Base-by-base conservation (phyloP, 129 eudicot genomes). In the Ambrosia trifida region DNA sequence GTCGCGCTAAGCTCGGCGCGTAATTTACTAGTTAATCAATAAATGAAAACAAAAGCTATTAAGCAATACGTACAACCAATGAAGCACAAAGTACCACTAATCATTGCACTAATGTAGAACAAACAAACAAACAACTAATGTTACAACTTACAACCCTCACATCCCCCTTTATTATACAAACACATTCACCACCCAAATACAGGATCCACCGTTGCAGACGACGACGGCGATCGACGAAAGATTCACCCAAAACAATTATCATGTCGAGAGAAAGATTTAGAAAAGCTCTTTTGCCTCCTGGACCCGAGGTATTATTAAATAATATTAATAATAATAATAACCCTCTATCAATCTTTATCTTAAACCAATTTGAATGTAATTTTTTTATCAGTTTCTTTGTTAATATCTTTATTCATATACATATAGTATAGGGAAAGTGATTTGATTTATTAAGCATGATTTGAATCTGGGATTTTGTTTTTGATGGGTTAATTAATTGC, bases 221-320 rank as follows among this genome's bases (percentile, higher is more conserved):
- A n/a, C 64, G 64, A 57, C 64, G 64, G 38, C 40, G 64, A 57
- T 57, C 64, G 8, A 57, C 38, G 17, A 57, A 8, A 40, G 41
- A 7, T 46, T 47, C 14, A 67, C 72, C 47, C 17, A 68, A 59
- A 16, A 28, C 18, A 32, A 41, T 56, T 59, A 4, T 32, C 64
- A 76, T 76, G 81, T 77, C 81, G 2, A 75, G 81, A 32, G 81
- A 77, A 71, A 41, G 81, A 63, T 77, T 77, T 18, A 77, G 81
- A 53, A 77, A 77, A 77, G 81, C 81, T 62, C 71, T 77, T 50
- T 54, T 77, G 66, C 81, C 81, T 40, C 81, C 81, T 3, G 81
- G 72, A 19, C 59, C 66, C 13, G 81, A 77, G 77, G 81, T 70
- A 43, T 11, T n/a, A 31, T 5, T 11, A 24, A 24, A 24, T 24